Evolutionary conservation across 768 basidiomycete genomes (phyloP).

Genomic region (Mrakia gelida): DNA sequence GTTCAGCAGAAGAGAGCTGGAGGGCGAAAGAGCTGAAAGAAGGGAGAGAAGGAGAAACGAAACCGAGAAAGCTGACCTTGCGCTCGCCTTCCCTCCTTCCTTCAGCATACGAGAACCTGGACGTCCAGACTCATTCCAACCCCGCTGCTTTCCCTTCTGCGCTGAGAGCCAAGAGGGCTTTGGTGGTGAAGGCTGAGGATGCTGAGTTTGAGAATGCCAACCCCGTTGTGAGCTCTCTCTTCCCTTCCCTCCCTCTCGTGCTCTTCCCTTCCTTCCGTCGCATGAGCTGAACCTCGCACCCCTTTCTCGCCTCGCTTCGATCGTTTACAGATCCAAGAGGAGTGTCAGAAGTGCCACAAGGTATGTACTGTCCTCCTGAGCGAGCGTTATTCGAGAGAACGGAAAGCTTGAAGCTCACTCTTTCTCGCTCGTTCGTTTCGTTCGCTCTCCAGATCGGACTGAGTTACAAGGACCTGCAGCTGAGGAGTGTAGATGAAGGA

Average conservation of each 20-base stretch:
- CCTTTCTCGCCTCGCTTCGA: not conserved
- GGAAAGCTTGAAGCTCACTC: too few species aligned
- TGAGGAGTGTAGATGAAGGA: constrained; percentile 42
- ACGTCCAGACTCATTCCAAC: constrained; percentile 83
- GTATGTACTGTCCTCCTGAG: constrained; percentile 18
- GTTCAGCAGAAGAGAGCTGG: too few species aligned
- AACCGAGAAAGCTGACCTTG: not conserved
- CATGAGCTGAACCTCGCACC: not conserved
- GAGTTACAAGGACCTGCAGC: constrained; percentile 84
- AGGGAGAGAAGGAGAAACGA: too few species aligned
- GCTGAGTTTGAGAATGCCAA: constrained; percentile 44
- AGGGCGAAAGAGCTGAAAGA: not conserved
- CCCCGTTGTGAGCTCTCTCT: constrained; percentile 46
- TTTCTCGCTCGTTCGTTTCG: too few species aligned
- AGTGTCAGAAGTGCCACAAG: constrained; percentile 82
- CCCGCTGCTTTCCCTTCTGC: constrained; percentile 92
- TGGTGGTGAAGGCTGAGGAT: constrained; percentile 55
- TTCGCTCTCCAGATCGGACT: constrained; percentile 52
- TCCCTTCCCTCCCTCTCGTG: constrained; percentile 12
- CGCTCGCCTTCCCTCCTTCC: not conserved
- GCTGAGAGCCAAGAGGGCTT: constrained; percentile 81
- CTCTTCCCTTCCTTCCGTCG: constrained; percentile 24
- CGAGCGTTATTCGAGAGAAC: too few species aligned
- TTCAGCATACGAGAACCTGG: constrained; percentile 83
- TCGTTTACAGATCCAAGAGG: constrained; percentile 71